Conservation (phyloP, 2,329 filamentous ascomycete species). For the Pseudovirgaria hyperparasitica region DNA sequence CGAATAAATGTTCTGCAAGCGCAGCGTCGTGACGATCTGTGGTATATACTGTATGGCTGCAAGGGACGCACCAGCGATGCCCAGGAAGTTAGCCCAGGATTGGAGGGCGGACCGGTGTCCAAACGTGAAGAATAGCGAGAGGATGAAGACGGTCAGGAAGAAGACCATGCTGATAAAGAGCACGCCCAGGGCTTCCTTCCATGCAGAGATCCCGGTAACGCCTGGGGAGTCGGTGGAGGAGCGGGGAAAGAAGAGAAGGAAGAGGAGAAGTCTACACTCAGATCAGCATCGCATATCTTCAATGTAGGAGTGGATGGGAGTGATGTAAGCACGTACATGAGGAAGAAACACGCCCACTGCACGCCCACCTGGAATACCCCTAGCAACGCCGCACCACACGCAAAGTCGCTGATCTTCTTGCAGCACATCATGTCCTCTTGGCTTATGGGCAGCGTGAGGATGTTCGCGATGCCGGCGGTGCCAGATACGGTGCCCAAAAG, state of each 20-base stretch:
- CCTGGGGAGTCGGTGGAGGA: constrained; percentile 14
- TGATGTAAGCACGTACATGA: constrained; percentile 57
- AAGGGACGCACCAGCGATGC: constrained; percentile 63
- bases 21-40: constrained; percentile 87
- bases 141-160: constrained; percentile 55
- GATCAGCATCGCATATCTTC: neutral
- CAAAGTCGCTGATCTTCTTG: constrained; percentile 62
- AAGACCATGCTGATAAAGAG: constrained; percentile 62
- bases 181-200: constrained; percentile 68
- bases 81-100: constrained; percentile 74
- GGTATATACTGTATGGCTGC: constrained; percentile 87
- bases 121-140: constrained; percentile 51
- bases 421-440: constrained; percentile 78
- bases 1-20: constrained; percentile 73
- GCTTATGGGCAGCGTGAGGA: constrained; percentile 74
- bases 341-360: constrained; percentile 83
- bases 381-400: constrained; percentile 74
- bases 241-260: constrained; percentile 73
- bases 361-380: constrained; percentile 84
- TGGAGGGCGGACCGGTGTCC: constrained; percentile 52
- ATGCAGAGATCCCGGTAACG: constrained; percentile 39
- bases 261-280: constrained; percentile 54
- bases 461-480: constrained; percentile 83
- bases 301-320: constrained; percentile 1
- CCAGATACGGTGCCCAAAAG: constrained; percentile 85